Evolutionary conservation across 2,329 filamentous ascomycete species (phyloP), one percentile per base, ranked within the genome.

Genomic region (Incumbomyces delicatus): DNA sequence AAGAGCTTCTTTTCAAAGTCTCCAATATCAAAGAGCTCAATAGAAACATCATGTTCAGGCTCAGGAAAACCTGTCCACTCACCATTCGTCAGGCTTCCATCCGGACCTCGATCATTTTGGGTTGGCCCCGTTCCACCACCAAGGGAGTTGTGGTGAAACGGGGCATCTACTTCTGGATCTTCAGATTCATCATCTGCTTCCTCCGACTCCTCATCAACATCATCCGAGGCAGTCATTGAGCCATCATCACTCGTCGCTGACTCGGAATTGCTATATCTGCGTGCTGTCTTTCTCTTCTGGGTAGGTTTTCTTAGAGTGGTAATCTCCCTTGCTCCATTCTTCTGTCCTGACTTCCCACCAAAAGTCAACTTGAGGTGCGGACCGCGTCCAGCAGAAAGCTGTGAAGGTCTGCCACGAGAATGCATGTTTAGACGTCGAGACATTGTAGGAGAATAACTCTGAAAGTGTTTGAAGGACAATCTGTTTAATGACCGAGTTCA

Each of bases 151-250:
- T 59, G 52, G 60, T 65, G 67, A 63, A 67, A 67, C 65, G 66
- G 64, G 63, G 62, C 61, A 48, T 60, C 59, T 41, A 59, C 61
- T 53, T 62, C 63, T 50, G 66, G 64, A 51, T 62, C 58, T 46
- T 69, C 67, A 46, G 68, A 62, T 52, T 69, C 66, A 47, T 71
- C 67, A 41, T 68, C 67, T 12, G 42, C 42, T 32, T 64, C 64
- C 53, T 63, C 62, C 37, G 64, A 64, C 42, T 66, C 66, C 35
- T 54, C 53, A 30, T 58, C 57, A 22, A 54, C 50, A 10, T 58
- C 59, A 13, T 53, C 54, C 3, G 55, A 57, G 35, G 57, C 57
- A 42, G 54, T 57, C 6, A 17, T 12, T 17, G 60, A 57, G 20
- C 52, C 51, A 46, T 57, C 56, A 32, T 50, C 57, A 43, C 40